Conservation (phyloP, 805 yeast genomes). For the Monosporozyma aerobia region DNA sequence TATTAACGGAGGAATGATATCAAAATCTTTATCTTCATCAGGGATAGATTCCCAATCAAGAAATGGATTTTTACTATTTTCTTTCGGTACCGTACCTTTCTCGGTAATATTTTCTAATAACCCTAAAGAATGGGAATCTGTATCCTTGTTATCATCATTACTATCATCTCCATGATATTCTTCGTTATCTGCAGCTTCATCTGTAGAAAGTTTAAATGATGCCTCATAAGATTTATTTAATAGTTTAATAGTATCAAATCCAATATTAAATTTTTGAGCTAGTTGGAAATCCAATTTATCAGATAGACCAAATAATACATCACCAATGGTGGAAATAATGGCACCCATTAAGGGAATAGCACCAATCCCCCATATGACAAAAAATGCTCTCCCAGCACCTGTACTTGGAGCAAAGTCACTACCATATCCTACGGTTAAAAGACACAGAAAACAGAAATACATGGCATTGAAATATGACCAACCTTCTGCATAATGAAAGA, state of each 20-base stretch:
- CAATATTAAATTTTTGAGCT: slow-evolving; percentile 9
- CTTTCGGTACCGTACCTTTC: not conserved
- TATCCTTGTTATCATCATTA: not conserved
- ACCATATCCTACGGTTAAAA: slow-evolving; percentile 82
- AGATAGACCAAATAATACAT: slow-evolving; percentile 27
- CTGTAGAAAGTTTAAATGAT: not conserved
- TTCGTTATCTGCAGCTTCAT: not conserved
- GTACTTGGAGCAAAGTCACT: slow-evolving; percentile 63
- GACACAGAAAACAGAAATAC: slow-evolving; percentile 69
- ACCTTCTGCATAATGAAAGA: slow-evolving; percentile 48
- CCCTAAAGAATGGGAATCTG: not conserved
- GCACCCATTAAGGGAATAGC: slow-evolving; percentile 88
- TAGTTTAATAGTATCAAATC: slow-evolving; percentile 6
- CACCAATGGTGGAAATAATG: slow-evolving; percentile 64
- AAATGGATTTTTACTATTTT: not conserved
- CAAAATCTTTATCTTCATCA: not conserved
- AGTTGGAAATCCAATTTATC: slow-evolving; percentile 14
- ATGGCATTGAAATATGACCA: slow-evolving; percentile 67
- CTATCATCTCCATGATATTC: not conserved
- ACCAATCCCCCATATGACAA: slow-evolving; percentile 68
- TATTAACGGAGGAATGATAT: not conserved
- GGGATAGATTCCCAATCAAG: not conserved
- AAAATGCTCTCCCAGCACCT: slow-evolving; percentile 61
- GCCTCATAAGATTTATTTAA: slow-evolving; percentile 6
- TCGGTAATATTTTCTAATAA: not conserved